These are phyloP conservation scores for Glonium stellatum DNA, from an alignment of 495 filamentous ascomycete species.

Conservation along the genomic window DNA sequence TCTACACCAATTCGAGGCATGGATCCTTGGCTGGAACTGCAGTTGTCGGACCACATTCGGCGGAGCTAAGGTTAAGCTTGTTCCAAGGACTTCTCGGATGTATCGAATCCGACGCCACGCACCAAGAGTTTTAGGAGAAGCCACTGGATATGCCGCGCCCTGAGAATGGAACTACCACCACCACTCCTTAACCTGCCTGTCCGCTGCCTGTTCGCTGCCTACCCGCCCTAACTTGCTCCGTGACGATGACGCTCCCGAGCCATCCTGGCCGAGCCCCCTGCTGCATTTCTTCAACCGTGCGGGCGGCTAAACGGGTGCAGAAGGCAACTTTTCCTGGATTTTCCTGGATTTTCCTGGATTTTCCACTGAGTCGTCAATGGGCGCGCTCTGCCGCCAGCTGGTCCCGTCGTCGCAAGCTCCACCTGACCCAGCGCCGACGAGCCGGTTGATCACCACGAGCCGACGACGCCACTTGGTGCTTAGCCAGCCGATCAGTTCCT, in stretches of 20 bases:
- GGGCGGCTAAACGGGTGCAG: too few species aligned
- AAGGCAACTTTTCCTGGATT: background rate
- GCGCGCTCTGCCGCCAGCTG: too few species aligned
- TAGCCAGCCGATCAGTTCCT: background rate
- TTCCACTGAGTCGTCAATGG: background rate
- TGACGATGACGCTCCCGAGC: too few species aligned
- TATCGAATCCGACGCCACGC: slow-evolving; percentile 28
- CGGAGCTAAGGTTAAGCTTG: slow-evolving; percentile 22
- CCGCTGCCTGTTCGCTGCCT: too few species aligned
- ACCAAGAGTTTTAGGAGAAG: slow-evolving; percentile 7
- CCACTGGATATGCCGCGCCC: background rate
- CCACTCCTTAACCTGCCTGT: too few species aligned
- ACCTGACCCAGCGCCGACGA: background rate
- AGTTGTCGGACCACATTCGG: slow-evolving; percentile 12
- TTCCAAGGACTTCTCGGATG: slow-evolving; percentile 25
- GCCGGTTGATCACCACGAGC: background rate
- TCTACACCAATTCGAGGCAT: background rate
- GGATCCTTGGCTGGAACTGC: slow-evolving; percentile 3
- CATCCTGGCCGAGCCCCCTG: too few species aligned
- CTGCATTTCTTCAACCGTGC: too few species aligned
- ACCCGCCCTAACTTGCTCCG: too few species aligned
- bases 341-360: background rate
- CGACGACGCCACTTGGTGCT: background rate
- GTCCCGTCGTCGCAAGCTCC: background rate
- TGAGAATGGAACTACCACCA: background rate